Conservation (phyloP, 768 basidiomycete species). For the Albatrellus ellisii region DNA sequence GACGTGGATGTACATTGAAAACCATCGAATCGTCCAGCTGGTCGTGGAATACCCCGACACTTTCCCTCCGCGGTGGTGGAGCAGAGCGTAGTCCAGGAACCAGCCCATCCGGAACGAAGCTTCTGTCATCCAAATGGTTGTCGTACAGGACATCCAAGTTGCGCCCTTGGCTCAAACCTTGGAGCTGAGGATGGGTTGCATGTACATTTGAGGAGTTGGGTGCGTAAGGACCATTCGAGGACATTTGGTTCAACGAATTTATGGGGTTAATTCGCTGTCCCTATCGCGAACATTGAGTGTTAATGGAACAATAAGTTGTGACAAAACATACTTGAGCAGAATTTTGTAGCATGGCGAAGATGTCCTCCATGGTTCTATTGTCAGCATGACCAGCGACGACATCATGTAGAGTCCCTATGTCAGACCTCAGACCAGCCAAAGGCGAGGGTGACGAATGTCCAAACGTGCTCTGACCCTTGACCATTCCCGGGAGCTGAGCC, state of each 20-base stretch:
- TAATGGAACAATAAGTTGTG: conserved; percentile 14
- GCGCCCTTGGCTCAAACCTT: conserved; percentile 26
- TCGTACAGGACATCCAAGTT: conserved; percentile 63
- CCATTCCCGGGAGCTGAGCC: conserved; percentile 24
- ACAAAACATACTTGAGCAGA: conserved; percentile 46
- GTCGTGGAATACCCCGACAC: conserved; percentile 38
- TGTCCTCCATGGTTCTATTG: conserved; percentile 59
- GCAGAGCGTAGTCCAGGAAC: conserved; percentile 70
- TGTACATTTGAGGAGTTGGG: conserved; percentile 23
- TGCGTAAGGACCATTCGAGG: conserved; percentile 16
- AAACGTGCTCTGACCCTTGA: conserved; percentile 26
- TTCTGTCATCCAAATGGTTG: conserved; percentile 60
- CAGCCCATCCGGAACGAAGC: conserved; percentile 75
- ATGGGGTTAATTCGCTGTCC: conserved; percentile 9
- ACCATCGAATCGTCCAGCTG: conserved; percentile 46
- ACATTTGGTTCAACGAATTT: conserved; percentile 14
- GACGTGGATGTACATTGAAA: conserved; percentile 42
- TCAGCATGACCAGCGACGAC: conserved; percentile 29
- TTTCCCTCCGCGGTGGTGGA: conserved; percentile 46
- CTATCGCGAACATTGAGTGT: neutral
- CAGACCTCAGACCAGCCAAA: conserved; percentile 33
- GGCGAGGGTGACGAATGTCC: conserved; percentile 33
- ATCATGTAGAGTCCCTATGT: conserved; percentile 24
- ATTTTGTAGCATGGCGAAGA: conserved; percentile 70
- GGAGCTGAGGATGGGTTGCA: conserved; percentile 18